These are phyloP conservation scores for Stemphylium beticola DNA, from an alignment of 2,329 filamentous ascomycete species.

Conservation along the genomic window DNA sequence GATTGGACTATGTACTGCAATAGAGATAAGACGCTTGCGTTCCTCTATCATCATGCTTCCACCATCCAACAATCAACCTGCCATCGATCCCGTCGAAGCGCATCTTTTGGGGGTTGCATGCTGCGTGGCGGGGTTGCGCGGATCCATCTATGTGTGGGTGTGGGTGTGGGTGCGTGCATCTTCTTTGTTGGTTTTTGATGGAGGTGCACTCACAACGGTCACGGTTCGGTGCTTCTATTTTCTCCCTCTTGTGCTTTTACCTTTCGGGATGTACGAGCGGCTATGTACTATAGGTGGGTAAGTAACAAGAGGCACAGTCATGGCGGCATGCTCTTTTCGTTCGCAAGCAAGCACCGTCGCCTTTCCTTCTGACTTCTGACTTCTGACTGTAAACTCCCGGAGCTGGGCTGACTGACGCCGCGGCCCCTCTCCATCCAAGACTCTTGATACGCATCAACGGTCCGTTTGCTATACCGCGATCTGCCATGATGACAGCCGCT, in stretches of 20 bases:
- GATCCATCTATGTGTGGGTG: background rate
- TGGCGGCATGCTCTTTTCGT: too few species aligned
- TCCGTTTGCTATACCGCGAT: conserved; percentile 2
- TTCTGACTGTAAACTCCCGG: background rate
- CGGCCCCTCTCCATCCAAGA: background rate
- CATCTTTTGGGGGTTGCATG: background rate
- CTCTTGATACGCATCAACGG: background rate
- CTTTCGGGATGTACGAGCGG: too few species aligned
- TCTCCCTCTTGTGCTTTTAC: background rate
- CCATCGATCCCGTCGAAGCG: background rate
- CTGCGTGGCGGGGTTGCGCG: background rate
- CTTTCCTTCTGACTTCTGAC: background rate
- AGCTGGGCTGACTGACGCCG: background rate
- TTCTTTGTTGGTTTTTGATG: conserved; percentile 12
- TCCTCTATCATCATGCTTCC: background rate
- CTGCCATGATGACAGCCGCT: conserved; percentile 20
- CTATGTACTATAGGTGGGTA: too few species aligned
- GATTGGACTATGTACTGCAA: conserved; percentile 14
- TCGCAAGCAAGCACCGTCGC: background rate
- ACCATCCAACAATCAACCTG: background rate
- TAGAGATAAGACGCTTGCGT: conserved; percentile 24
- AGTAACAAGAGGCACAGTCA: too few species aligned
- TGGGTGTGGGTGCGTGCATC: background rate
- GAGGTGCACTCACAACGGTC: conserved; percentile 1
- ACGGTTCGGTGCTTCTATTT: conserved; percentile 1